Conservation (phyloP, 2,329 filamentous ascomycete species). For the Triangularia setosa region DNA sequence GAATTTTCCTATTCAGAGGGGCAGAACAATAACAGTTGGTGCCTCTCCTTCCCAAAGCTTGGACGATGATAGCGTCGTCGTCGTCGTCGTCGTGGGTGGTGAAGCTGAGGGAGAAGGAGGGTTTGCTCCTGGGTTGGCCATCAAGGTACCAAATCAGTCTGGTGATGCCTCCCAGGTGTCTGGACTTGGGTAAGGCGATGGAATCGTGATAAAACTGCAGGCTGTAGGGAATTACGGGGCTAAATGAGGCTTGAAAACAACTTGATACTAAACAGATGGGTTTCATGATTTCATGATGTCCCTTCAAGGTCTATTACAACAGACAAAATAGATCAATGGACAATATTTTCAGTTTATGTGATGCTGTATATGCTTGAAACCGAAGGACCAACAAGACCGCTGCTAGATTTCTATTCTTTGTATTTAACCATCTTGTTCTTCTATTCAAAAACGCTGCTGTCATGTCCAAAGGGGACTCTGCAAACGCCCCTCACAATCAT, state of each 20-base stretch:
- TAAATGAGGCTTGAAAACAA: neutral
- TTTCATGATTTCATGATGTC: neutral
- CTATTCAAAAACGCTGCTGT: neutral
- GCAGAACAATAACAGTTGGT: neutral
- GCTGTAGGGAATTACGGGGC: neutral
- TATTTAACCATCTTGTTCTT: neutral
- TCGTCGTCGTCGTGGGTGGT: neutral
- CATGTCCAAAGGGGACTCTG: neutral
- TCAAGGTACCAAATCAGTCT: neutral
- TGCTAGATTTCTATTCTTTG: neutral
- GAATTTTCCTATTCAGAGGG: neutral
- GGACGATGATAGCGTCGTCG: neutral
- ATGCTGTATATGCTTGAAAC: neutral
- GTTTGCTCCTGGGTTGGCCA: neutral
- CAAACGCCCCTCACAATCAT: neutral
- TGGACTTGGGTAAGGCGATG: neutral
- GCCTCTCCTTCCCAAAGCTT: neutral
- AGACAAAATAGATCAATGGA: neutral
- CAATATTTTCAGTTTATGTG: neutral
- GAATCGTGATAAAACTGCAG: neutral
- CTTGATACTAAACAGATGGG: neutral
- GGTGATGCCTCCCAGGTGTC: neutral
- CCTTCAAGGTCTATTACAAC: neutral
- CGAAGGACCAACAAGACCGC: neutral
- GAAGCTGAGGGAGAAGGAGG: neutral